Evolutionary conservation across 345 rosid species (phyloP).

Genomic region (Populus pruinosa): DNA sequence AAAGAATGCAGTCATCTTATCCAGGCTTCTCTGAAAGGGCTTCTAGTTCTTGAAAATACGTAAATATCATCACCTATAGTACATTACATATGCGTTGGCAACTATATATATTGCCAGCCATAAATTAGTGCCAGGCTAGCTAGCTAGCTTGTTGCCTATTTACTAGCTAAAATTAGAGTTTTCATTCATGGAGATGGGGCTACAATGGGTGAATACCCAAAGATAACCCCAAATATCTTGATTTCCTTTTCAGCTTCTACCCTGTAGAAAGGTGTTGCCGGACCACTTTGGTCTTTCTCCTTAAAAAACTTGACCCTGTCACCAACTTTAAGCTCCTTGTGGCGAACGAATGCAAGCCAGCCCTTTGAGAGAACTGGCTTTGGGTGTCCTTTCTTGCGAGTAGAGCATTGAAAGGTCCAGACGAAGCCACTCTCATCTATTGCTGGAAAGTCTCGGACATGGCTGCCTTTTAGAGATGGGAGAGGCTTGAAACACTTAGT

Average conservation of each 20-base stretch:
- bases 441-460: not conserved
- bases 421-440: not conserved
- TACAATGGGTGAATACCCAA: not conserved
- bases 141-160: too few relatives aligned
- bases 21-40: too few relatives aligned
- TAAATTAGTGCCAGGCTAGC: too few relatives aligned
- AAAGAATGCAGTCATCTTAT: too few relatives aligned
- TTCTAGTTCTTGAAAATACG: too few relatives aligned
- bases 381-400: not conserved
- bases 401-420: constrained; percentile 3
- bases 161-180: too few relatives aligned
- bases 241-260: not conserved
- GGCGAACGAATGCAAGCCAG: constrained; percentile 4
- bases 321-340: not conserved
- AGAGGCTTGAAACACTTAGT: not conserved
- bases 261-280: not conserved
- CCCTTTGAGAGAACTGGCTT: constrained; percentile 15
- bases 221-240: constrained; percentile 1
- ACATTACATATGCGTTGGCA: too few relatives aligned
- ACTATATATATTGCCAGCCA: too few relatives aligned
- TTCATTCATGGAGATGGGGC: too few relatives aligned
- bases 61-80: too few relatives aligned
- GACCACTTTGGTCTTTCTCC: not conserved
- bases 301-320: not conserved
- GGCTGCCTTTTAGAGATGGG: not conserved